These are phyloP conservation scores for Ehretia macrophylla DNA, from an alignment of 257 asterid genomes.

Conservation along the genomic window DNA sequence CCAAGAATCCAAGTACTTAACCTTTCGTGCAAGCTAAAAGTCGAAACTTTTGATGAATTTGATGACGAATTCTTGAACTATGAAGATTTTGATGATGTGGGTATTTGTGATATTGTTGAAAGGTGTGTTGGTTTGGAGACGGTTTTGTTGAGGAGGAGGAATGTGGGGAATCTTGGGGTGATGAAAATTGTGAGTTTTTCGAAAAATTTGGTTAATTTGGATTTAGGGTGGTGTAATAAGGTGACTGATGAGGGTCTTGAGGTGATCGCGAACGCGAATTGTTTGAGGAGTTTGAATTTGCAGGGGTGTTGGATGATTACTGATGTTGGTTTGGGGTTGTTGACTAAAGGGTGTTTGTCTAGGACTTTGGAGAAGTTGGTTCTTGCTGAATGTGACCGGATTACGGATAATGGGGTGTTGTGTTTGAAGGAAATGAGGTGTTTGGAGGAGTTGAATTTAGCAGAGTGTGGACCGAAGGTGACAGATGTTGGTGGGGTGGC, in stretches of 20 bases:
- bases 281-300: conserved; percentile 21
- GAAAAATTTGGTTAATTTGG: conserved; percentile 21
- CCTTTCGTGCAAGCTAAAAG: conserved; percentile 14
- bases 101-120: conserved; percentile 14
- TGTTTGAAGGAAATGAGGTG: conserved; percentile 18
- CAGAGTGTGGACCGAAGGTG: conserved; percentile 25
- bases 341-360: conserved; percentile 14
- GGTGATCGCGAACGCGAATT: conserved; percentile 13
- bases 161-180: conserved; percentile 23
- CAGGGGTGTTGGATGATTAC: conserved; percentile 26
- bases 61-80: not conserved
- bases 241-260: conserved; percentile 24
- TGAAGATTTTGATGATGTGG: conserved; percentile 1
- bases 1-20: not conserved
- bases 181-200: conserved; percentile 11
- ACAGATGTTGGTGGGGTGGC: conserved; percentile 13
- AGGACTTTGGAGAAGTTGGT: conserved; percentile 13
- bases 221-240: conserved; percentile 22
- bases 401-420: conserved; percentile 19
- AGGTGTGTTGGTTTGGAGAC: conserved; percentile 12
- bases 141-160: conserved; percentile 20
- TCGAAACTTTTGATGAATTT: conserved; percentile 17
- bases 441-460: conserved; percentile 23
- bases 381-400: conserved; percentile 33
- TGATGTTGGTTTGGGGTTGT: conserved; percentile 17